These are phyloP conservation scores for Arctium minus DNA, from an alignment of 129 eudicot genomes.

Conservation along the genomic window DNA sequence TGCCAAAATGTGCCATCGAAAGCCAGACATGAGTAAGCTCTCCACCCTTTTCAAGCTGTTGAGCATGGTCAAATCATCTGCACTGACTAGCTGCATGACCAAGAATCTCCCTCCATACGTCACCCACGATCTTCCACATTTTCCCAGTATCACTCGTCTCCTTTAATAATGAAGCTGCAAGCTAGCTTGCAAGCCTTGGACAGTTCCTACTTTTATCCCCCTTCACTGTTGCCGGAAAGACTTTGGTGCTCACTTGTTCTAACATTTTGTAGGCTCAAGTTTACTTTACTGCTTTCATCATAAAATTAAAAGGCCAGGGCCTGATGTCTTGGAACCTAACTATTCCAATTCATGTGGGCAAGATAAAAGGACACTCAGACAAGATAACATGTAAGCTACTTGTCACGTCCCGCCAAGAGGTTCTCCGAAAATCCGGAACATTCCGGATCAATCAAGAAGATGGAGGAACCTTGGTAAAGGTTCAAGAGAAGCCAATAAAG, in stretches of 20 bases:
- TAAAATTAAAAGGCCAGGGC: constrained; percentile 27
- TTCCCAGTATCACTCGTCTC: not conserved
- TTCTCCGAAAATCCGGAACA: no score
- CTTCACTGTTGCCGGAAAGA: constrained; percentile 33
- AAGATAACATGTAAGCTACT: constrained; percentile 42
- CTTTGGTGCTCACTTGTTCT: constrained; percentile 33
- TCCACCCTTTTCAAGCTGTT: constrained; percentile 42
- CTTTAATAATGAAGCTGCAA: constrained; percentile 20
- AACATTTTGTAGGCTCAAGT: constrained; percentile 20
- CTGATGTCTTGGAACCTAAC: constrained; percentile 45
- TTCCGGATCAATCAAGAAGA: no score
- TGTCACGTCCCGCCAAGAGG: no score
- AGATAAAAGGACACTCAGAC: constrained; percentile 47
- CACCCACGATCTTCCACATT: constrained; percentile 37
- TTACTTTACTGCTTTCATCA: constrained; percentile 20
- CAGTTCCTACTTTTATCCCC: constrained; percentile 46
- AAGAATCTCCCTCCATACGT: constrained; percentile 46
- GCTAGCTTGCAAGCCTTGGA: constrained; percentile 38
- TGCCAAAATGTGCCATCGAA: constrained; percentile 44
- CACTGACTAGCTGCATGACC: constrained; percentile 44
- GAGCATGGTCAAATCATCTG: constrained; percentile 40
- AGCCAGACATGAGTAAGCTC: constrained; percentile 47
- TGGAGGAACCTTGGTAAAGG: no score
- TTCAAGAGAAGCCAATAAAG: no score
- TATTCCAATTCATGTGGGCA: constrained; percentile 53